Percentiles rank a stretch among this genome's conserved stretches.
These are phyloP conservation scores for Blepharisma undulans DNA, from an alignment of 169 alveolate genomes.

Conservation along the genomic window DNA sequence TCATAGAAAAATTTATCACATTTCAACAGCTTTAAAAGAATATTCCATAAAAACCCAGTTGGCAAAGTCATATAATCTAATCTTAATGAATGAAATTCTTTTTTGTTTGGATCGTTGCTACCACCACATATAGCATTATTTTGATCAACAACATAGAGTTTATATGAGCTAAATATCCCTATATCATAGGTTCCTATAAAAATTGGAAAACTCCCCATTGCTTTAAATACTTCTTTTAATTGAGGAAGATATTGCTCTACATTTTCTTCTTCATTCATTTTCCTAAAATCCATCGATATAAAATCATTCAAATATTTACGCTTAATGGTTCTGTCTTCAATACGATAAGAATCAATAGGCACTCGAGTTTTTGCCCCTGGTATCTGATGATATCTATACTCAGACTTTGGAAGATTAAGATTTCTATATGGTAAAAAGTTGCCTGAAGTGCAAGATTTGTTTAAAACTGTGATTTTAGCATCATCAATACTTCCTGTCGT, in stretches of 20 bases:
- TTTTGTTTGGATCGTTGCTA: neutral
- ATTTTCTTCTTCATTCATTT: neutral
- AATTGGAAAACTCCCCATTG: neutral
- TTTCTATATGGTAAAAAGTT: conserved; percentile 1
- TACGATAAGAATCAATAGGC: neutral
- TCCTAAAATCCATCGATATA: neutral
- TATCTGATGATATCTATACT: neutral
- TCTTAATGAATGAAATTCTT: conserved; percentile 23
- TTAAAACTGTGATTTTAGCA: neutral
- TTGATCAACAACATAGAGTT: neutral
- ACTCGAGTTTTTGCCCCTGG: neutral
- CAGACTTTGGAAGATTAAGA: neutral
- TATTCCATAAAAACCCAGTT: neutral
- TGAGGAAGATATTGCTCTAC: neutral
- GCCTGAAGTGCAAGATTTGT: neutral
- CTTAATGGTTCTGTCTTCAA: neutral
- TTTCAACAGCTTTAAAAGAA: neutral
- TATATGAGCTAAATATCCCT: neutral
- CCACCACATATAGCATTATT: neutral
- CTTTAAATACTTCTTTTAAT: neutral
- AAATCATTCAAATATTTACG: neutral
- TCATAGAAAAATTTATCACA: neutral
- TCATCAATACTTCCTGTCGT: neutral
- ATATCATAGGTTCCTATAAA: neutral
- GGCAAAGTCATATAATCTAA: neutral